Percentiles rank a stretch among this genome's conserved stretches.
Conservation (phyloP, 305 asterid species). For the Fraxinus floribunda region DNA sequence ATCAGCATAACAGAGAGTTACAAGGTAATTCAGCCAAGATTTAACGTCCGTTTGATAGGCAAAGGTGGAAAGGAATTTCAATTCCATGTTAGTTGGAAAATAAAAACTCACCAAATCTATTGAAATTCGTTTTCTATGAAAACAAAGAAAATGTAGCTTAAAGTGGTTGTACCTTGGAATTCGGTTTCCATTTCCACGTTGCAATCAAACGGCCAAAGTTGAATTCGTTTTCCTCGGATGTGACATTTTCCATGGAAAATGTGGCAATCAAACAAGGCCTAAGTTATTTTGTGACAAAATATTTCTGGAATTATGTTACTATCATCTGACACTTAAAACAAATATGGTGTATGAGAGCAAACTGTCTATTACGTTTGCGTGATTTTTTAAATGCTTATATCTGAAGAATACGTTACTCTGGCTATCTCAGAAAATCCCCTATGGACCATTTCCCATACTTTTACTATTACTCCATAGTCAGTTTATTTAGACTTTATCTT, state of each 20-base stretch:
- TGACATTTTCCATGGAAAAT: too few species aligned
- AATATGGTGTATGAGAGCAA: not conserved
- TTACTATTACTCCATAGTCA: not conserved
- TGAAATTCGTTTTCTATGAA: too few species aligned
- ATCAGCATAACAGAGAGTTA: not conserved
- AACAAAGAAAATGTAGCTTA: too few species aligned
- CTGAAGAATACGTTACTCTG: not conserved
- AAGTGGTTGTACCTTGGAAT: too few species aligned
- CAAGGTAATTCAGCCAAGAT: not conserved
- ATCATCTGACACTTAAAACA: not conserved
- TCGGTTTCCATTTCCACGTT: too few species aligned
- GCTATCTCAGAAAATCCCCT: not conserved
- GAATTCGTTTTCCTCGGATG: too few species aligned
- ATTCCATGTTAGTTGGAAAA: too few species aligned
- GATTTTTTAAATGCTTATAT: not conserved
- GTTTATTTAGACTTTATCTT: not conserved
- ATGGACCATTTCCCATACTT: not conserved
- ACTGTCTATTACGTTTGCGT: not conserved
- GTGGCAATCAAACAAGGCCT: too few species aligned
- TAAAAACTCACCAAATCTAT: too few species aligned
- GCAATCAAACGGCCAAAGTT: too few species aligned
- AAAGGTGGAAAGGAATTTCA: too few species aligned
- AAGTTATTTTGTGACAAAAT: not conserved
- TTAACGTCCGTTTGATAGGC: not conserved
- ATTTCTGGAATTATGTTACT: not conserved